Base-by-base conservation (phyloP, 495 filamentous ascomycete species). In the Aspergillus kassunensis region DNA sequence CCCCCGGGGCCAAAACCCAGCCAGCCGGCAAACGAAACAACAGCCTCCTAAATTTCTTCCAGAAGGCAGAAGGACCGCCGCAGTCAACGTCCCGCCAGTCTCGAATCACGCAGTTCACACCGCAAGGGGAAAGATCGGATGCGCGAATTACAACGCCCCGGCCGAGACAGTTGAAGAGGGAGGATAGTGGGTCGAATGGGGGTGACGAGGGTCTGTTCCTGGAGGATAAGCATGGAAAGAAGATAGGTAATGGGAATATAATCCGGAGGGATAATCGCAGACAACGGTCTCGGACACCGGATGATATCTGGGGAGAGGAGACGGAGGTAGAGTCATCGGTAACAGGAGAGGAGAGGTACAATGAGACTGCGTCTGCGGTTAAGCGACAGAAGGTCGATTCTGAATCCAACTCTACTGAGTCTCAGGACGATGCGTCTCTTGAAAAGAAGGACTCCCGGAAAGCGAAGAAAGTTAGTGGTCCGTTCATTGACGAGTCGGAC, bases 11-110 rank as follows among this genome's bases (percentile, higher is more conserved):
- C 8, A 53, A 56, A 30, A 19, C 51, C 10, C 46, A 48, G n/a
- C 24, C 55, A 6, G 65, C 64, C 8, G 45, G 62, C 1, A 81
- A 80, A 54, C 58, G 77, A 6, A 95, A 93, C 65, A 74, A 72
- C 10, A 95, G 84, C 56, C 95, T 96, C 41, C 63, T 91, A 51
- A 86, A 69, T 53, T 93, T 90, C 65, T 93, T 93, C 70, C 85
- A 89, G 69, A 93, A 90, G 66, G 74, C 80, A 0, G 80, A 87
- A 44, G 56, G 63, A 6, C 65, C 71, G 4, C 63, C 60, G 49
- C 68, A 65, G 55, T 66, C 66, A 39, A 69, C 56, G 1, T 64
- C 64, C 9, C 60, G 45, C 36, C 68, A 76, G 46, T 36, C 69
- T 30, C 71, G 71, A 24, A 71, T 73, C 25, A 75, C 71, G 0